Conservation (phyloP, 2,329 filamentous ascomycete species). For the Clonostachys sp. region DNA sequence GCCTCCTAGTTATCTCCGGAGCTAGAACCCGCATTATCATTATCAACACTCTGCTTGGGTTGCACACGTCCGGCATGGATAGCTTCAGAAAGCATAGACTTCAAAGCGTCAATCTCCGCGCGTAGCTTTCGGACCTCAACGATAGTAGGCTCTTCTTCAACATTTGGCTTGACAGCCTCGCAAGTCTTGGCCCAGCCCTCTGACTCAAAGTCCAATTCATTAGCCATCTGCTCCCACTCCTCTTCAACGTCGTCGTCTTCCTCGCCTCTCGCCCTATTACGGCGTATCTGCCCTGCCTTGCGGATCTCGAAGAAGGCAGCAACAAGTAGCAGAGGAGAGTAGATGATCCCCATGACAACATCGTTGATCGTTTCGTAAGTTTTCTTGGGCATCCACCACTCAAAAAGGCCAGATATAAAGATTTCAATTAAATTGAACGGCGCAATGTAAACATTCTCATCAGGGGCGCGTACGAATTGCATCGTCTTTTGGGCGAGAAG, state of each 20-base stretch:
- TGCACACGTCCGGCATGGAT: conserved; percentile 7
- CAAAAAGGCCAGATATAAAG: conserved; percentile 70
- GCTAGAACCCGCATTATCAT: not conserved
- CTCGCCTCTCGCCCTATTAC: conserved; percentile 75
- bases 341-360: conserved; percentile 79
- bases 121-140: conserved; percentile 60
- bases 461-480: conserved; percentile 92
- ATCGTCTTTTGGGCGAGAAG: conserved; percentile 92
- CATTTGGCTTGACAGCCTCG: conserved; percentile 69
- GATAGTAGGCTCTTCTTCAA: conserved; percentile 74
- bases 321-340: conserved; percentile 76
- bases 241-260: conserved; percentile 84
- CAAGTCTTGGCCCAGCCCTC: conserved; percentile 86
- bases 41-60: not conserved
- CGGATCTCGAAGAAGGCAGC: conserved; percentile 70
- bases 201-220: conserved; percentile 71
- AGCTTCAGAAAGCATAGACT: conserved; percentile 34
- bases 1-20: not conserved
- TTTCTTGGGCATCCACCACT: conserved; percentile 87
- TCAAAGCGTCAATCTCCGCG: conserved; percentile 54
- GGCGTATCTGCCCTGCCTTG: conserved; percentile 60
- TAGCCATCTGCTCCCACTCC: conserved; percentile 85
- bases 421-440: conserved; percentile 94
- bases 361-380: conserved; percentile 82
- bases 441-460: conserved; percentile 97